Percentiles rank a stretch among this genome's conserved stretches.
These are phyloP conservation scores for Crataegus laevigata DNA, from an alignment of 306 rosid genomes.

Conservation along the genomic window DNA sequence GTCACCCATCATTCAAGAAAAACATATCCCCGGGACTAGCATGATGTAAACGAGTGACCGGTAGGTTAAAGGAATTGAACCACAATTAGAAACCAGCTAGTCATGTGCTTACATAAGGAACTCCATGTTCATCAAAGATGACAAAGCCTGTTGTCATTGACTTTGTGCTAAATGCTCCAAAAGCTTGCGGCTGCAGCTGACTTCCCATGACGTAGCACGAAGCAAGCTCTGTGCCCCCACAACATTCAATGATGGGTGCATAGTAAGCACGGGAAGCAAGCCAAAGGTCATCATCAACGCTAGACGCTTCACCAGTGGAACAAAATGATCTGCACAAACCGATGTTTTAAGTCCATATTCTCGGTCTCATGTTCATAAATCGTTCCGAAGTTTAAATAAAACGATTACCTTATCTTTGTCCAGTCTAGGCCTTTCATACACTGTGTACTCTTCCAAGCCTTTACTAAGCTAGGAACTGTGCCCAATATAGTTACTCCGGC, in stretches of 20 bases:
- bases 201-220: slow-evolving; percentile 56
- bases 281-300: slow-evolving; percentile 84
- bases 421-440: slow-evolving; percentile 86
- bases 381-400: neutral
- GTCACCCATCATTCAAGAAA: neutral
- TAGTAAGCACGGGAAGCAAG: slow-evolving; percentile 75
- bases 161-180: slow-evolving; percentile 70
- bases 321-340: slow-evolving; percentile 48
- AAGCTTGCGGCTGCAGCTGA: slow-evolving; percentile 75
- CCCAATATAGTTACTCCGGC: slow-evolving; percentile 82
- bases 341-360: slow-evolving; percentile 15
- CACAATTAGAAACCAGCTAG: neutral
- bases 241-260: slow-evolving; percentile 52
- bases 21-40: neutral
- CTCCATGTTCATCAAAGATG: slow-evolving; percentile 65
- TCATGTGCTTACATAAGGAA: slow-evolving; percentile 44
- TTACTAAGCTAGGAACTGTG: slow-evolving; percentile 89
- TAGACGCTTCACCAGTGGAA: slow-evolving; percentile 72
- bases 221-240: slow-evolving; percentile 87
- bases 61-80: neutral
- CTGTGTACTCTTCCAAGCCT: slow-evolving; percentile 69
- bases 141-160: slow-evolving; percentile 66
- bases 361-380: neutral
- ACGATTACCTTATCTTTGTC: slow-evolving; percentile 70
- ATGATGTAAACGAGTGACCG: neutral